These are phyloP conservation scores for Leccinum holopus DNA, from an alignment of 1,284 basidiomycete genomes.

Conservation along the genomic window DNA sequence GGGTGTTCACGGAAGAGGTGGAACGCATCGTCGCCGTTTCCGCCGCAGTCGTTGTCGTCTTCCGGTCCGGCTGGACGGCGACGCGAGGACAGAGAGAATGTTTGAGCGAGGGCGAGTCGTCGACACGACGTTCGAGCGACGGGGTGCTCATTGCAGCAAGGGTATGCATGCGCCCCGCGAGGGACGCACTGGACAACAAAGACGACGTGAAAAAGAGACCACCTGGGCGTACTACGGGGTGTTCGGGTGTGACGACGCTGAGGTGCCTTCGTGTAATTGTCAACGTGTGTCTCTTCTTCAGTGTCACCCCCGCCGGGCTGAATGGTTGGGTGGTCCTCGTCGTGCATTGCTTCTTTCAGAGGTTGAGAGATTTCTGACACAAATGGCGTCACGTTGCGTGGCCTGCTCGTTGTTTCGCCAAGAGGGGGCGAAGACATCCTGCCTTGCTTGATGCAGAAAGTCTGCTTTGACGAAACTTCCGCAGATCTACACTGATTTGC, in stretches of 20 bases:
- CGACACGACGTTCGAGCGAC: neutral
- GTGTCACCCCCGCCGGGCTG: neutral
- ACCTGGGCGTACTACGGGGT: conserved; percentile 6
- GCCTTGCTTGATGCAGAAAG: neutral
- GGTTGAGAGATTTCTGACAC: conserved; percentile 3
- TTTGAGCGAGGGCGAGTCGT: conserved; percentile 8
- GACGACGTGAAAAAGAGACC: conserved; percentile 31
- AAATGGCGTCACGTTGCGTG: conserved; percentile 17
- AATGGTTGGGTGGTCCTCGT: neutral
- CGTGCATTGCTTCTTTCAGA: neutral
- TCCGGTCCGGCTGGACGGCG: conserved; percentile 11
- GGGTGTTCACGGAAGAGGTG: neutral
- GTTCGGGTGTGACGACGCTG: conserved; percentile 10
- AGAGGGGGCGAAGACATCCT: neutral
- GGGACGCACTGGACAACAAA: conserved; percentile 20
- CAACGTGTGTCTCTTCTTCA: neutral
- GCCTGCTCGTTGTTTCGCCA: neutral
- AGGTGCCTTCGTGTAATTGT: conserved; percentile 21
- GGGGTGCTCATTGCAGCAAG: neutral
- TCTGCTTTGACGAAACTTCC: neutral
- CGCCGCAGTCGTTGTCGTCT: neutral
- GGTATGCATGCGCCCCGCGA: conserved; percentile 9
- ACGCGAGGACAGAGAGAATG: conserved; percentile 16
- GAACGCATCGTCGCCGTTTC: neutral
- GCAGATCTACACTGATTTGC: neutral